Base-by-base conservation (phyloP, 257 asterid species). In the Plectranthus barbatus region DNA sequence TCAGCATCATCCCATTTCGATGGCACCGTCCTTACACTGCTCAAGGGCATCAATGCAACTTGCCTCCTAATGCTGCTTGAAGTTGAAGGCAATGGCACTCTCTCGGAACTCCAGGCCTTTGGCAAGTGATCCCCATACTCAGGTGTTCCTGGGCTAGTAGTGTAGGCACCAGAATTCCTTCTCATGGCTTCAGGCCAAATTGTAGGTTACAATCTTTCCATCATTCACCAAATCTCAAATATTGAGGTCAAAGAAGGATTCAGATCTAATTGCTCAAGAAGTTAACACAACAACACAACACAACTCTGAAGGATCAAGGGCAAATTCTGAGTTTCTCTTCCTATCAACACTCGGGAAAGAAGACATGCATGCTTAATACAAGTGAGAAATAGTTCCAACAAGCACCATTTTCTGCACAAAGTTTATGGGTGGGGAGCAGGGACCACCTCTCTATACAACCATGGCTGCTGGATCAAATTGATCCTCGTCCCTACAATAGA, bases 1-100 rank as follows among this genome's bases (percentile, higher is more conserved):
- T 92, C 98, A 8, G 98, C 98, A 66, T 89, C 98, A 62, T 92
- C 98, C 98, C 98, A 92, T 72, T 92, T 92, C 0, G 97, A 92
- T 61, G 98, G 98, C 66, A 86, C 64, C 13, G 93, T 65, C 69
- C 86, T 86, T 56, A 93, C 97, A 70, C 86, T 82, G 64, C 77
- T 84, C 41, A 83, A 86, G 39, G 95, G 96, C 82, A 89, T 79
- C 67, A 85, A 77, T 34, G 95, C 96, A 55, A 82, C 62, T 31
- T 80, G 86, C 73, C 83, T 80, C 51, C 87, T 60, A n/a, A 26
- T 26, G 3, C 31, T 5, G 5, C 2, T 26, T 26, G 31, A 26
- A 26, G 31, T 1, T 5, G 3, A 1, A 26, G 31, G 2, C 2
- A 26, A 1, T 26, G 2, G 31, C 31, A 2, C 5, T 26, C 31